A percentile compares a stretch with the other conserved stretches of the same genome.
Conservation (phyloP, 805 yeast genomes). For the Peterozyma toletana region DNA sequence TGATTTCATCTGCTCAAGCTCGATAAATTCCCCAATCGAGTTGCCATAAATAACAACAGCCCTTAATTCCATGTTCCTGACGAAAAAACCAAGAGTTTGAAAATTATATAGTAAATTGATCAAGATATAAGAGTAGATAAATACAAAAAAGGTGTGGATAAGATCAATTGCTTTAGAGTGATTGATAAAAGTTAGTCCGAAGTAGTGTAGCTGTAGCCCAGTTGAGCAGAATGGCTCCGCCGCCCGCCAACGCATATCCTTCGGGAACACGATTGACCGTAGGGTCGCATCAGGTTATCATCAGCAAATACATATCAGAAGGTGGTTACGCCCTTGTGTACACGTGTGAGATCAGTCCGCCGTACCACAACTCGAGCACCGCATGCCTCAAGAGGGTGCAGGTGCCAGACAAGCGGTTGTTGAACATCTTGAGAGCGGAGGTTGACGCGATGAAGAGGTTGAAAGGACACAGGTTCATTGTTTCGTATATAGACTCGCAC, state of each 20-base stretch:
- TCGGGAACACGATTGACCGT: slow-evolving; percentile 79
- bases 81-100: not conserved
- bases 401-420: slow-evolving; percentile 82
- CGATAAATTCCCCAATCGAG: not conserved
- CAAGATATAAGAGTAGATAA: not conserved
- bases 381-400: slow-evolving; percentile 94
- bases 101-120: not conserved
- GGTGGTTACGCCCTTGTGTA: slow-evolving; percentile 97
- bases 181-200: too few relatives aligned
- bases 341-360: slow-evolving; percentile 62
- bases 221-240: slow-evolving; percentile 25
- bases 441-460: slow-evolving; percentile 95
- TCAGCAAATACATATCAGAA: slow-evolving; percentile 68
- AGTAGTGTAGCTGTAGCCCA: too few relatives aligned
- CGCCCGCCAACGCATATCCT: slow-evolving; percentile 55
- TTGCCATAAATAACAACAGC: too few relatives aligned
- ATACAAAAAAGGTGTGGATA: not conserved
- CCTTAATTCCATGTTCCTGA: not conserved
- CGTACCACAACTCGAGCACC: slow-evolving; percentile 40
- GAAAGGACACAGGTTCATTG: slow-evolving; percentile 72
- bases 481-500: slow-evolving; percentile 90
- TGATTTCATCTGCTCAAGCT: too few relatives aligned
- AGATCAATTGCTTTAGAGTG: not conserved
- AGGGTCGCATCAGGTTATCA: slow-evolving; percentile 71
- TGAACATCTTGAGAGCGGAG: slow-evolving; percentile 82